Percentiles rank a stretch among this genome's conserved stretches.
These are phyloP conservation scores for Saccharata proteae DNA, from an alignment of 2,329 filamentous ascomycete genomes.

Conservation along the genomic window DNA sequence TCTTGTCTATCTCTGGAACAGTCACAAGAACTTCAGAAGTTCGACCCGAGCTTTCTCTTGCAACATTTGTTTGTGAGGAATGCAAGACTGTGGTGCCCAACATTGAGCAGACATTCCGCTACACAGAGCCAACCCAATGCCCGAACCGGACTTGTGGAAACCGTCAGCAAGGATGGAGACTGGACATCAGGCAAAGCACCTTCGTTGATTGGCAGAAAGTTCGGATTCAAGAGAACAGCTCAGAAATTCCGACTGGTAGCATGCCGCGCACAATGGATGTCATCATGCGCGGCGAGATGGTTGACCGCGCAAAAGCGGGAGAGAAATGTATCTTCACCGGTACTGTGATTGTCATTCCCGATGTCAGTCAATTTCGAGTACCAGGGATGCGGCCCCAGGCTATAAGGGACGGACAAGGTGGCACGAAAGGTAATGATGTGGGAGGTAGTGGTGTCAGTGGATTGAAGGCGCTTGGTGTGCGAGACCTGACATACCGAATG, in stretches of 20 bases:
- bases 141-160: conserved; percentile 82
- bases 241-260: conserved; percentile 93
- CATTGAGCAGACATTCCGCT: conserved; percentile 93
- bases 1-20: conserved; percentile 92
- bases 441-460: conserved; percentile 78
- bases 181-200: conserved; percentile 94
- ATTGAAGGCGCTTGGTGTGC: conserved; percentile 82
- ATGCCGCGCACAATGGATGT: conserved; percentile 98
- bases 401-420: conserved; percentile 67
- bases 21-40: conserved; percentile 96
- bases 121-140: conserved; percentile 92
- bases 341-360: conserved; percentile 88
- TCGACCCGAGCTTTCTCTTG: conserved; percentile 79
- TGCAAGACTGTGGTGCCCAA: conserved; percentile 79
- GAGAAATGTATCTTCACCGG: conserved; percentile 98
- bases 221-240: conserved; percentile 94
- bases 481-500: conserved; percentile 87
- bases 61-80: conserved; percentile 81
- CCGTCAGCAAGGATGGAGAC: conserved; percentile 78
- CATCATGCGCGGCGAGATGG: conserved; percentile 91
- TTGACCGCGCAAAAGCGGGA: conserved; percentile 91
- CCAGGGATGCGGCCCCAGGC: conserved; percentile 76
- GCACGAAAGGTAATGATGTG: conserved; percentile 61
- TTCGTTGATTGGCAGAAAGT: conserved; percentile 99
- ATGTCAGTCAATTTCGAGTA: conserved; percentile 87